Evolutionary conservation across 805 yeast species (phyloP), one percentile per base, ranked within the genome.

Genomic region (Priceomyces medius): DNA sequence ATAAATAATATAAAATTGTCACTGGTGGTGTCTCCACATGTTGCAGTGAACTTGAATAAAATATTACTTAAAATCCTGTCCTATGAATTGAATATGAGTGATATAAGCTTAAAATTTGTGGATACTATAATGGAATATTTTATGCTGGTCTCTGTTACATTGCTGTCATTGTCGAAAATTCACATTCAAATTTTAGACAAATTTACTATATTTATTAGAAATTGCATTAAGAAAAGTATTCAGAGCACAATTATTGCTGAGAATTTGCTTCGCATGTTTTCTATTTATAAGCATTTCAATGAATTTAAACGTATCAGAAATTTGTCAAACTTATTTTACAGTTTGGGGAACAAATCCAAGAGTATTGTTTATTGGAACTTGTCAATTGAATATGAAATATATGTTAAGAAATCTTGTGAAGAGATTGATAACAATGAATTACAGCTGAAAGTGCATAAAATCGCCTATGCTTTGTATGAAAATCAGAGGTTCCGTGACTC

Each of bases 261-360:
- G 7, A 31, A 35, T 7, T 37, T 56, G 4, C 23, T 41, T 3
- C n/a, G 13, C 1, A 20, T 50, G 2, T 51, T 58, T 29, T 19
- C 18, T 1, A 47, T 43, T 3, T 41, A 63, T n/a, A 35, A 44
- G 14, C 34, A 45, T 4, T 50, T 55, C 36, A 64, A 56, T 23
- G 71, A 64, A 27, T 39, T 34, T 14, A 75, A 71, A 45, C 54
- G 82, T 42, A 53, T 74, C 5, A 59, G 68, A 37, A 77, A 76
- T 49, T 46, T 78, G 3, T 69, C 80, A 3, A 76, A 73, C 46
- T 37, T 78, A 9, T 54, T 68, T 5, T 77, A 64, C 49, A 71
- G 74, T 43, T 50, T 63, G 36, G 77, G 74, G 0, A 59, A 55
- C 7, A 56, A 46, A 26, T 37, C 53, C 18, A 27, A 55, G 3